Conservation (phyloP, 805 yeast species). For the Saturnispora dispora region DNA sequence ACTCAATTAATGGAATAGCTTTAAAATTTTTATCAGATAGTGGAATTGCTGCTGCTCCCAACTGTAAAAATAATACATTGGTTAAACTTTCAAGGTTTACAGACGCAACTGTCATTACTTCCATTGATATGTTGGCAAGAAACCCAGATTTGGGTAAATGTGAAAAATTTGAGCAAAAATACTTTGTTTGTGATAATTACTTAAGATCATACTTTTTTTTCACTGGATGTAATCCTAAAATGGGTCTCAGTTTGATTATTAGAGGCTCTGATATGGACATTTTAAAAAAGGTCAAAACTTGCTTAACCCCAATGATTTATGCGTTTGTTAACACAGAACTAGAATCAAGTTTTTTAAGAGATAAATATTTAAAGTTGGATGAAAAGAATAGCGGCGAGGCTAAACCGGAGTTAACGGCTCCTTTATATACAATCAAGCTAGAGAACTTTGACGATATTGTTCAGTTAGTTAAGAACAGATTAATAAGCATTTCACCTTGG, state of each 20-base stretch:
- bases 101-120: conserved; percentile 73
- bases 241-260: conserved; percentile 82
- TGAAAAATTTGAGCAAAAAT: conserved; percentile 57
- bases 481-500: conserved; percentile 78
- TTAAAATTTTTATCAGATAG: conserved; percentile 59
- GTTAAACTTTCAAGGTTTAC: conserved; percentile 72
- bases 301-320: conserved; percentile 71
- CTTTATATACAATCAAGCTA: conserved; percentile 23
- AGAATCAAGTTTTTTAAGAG: conserved; percentile 67
- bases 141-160: conserved; percentile 70
- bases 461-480: conserved; percentile 34
- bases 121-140: conserved; percentile 76
- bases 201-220: conserved; percentile 71
- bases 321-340: conserved; percentile 70
- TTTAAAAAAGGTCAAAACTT: conserved; percentile 61
- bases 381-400: not conserved
- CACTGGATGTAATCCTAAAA: conserved; percentile 60
- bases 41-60: conserved; percentile 72
- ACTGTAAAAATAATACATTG: conserved; percentile 74
- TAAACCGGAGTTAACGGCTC: conserved; percentile 18
- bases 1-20: conserved; percentile 77
- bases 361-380: conserved; percentile 45
- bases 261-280: conserved; percentile 65
- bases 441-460: conserved; percentile 21
- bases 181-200: conserved; percentile 46